phyloP scores from a whole-genome alignment of 192 early-diverging fungal genomes.

The Backusella sp. region DNA sequence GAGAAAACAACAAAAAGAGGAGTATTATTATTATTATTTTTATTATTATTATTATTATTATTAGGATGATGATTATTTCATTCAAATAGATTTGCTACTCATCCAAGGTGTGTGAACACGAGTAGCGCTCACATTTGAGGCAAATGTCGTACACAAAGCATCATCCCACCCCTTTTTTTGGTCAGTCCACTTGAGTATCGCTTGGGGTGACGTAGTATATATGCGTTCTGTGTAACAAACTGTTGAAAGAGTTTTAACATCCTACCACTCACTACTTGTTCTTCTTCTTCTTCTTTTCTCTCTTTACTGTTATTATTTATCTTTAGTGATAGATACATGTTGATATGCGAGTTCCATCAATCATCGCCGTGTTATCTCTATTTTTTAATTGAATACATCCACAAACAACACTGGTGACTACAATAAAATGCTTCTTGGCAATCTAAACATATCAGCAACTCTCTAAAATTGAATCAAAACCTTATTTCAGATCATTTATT shows the following conservation, averaged over 20 bases:
- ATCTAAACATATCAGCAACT: too few species aligned
- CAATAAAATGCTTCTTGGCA: too few species aligned
- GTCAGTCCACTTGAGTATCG: neutral
- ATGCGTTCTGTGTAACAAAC: neutral
- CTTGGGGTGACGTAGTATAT: neutral
- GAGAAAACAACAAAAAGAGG: neutral
- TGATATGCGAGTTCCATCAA: neutral
- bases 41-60: too few species aligned
- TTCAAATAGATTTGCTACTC: conserved; percentile 1
- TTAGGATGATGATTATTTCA: neutral
- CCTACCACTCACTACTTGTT: neutral
- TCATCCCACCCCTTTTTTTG: conserved; percentile 14
- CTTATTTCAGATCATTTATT: too few species aligned
- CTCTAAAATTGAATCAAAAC: too few species aligned
- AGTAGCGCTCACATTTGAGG: conserved; percentile 18
- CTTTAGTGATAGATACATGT: neutral
- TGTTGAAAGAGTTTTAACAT: neutral
- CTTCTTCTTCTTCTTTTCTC: neutral
- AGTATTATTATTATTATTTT: neutral
- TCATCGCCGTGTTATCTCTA: neutral
- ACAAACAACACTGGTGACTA: too few species aligned
- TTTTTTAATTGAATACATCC: too few species aligned
- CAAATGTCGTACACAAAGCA: conserved; percentile 21
- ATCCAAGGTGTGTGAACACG: conserved; percentile 17
- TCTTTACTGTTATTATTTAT: neutral